phyloP scores from a whole-genome alignment of 768 basidiomycete species.

The Boletus reticuloceps region DNA sequence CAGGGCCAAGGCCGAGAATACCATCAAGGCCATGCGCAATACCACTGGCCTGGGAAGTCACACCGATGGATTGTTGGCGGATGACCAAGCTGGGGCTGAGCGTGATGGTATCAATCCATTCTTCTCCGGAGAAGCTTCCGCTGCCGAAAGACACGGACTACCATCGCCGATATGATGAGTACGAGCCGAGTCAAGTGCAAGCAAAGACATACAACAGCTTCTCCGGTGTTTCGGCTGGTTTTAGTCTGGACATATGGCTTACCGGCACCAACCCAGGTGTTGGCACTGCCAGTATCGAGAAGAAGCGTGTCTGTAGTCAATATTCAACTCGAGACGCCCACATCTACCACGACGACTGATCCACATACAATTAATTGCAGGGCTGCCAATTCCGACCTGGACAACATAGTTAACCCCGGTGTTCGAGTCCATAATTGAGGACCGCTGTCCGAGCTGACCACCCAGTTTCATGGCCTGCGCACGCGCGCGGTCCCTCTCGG shows the following conservation, averaged over 20 bases:
- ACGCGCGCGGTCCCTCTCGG: slow-evolving; percentile 13
- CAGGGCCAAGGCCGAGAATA: slow-evolving; percentile 37
- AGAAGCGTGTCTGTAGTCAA: slow-evolving; percentile 19
- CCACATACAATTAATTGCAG: slow-evolving; percentile 25
- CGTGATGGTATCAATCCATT: slow-evolving; percentile 17
- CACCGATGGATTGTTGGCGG: slow-evolving; percentile 35
- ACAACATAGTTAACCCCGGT: slow-evolving; percentile 22
- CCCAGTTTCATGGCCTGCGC: slow-evolving; percentile 4
- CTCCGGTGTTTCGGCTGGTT: slow-evolving; percentile 14
- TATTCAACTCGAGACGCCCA: background rate
- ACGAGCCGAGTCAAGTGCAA: too few relatives aligned
- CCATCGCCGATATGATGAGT: background rate
- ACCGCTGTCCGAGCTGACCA: slow-evolving; percentile 2
- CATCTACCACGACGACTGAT: background rate
- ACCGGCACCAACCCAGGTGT: slow-evolving; percentile 23
- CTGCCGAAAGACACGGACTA: background rate
- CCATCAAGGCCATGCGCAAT: slow-evolving; percentile 30
- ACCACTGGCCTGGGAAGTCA: slow-evolving; percentile 24
- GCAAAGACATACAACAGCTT: slow-evolving; percentile 11
- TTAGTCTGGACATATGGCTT: slow-evolving; percentile 11
- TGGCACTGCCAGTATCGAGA: slow-evolving; percentile 17
- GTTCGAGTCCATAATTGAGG: slow-evolving; percentile 16
- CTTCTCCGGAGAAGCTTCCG: slow-evolving; percentile 6
- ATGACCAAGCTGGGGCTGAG: slow-evolving; percentile 5
- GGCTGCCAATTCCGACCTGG: slow-evolving; percentile 24